A percentile compares a stretch with the other conserved stretches of the same genome.
phyloP scores from a whole-genome alignment of 192 early-diverging fungal genomes.

The Dissophora ornata region DNA sequence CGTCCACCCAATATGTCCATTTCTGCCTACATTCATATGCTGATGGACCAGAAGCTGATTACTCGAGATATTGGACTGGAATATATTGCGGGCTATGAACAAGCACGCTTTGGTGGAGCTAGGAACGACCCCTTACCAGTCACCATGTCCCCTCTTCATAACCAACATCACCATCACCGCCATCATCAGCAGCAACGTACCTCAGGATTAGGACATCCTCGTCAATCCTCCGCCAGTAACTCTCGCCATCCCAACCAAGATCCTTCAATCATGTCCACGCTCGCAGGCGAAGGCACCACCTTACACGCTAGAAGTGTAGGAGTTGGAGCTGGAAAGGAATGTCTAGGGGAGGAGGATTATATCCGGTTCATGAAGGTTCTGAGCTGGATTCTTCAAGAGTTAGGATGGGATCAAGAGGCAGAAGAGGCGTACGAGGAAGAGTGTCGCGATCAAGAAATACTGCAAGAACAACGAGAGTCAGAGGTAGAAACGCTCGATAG shows the following conservation, averaged over 20 bases:
- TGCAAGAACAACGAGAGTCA: constrained; percentile 8
- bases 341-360: constrained; percentile 57
- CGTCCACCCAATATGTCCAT: constrained; percentile 63
- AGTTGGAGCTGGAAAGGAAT: not conserved
- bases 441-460: constrained; percentile 14
- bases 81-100: constrained; percentile 68
- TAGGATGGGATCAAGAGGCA: constrained; percentile 51
- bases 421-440: constrained; percentile 48
- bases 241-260: constrained; percentile 21
- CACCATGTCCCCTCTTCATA: constrained; percentile 12
- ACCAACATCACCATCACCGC: constrained; percentile 7
- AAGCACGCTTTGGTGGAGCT: constrained; percentile 60
- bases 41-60: constrained; percentile 59
- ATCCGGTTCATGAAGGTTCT: constrained; percentile 64
- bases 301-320: not conserved
- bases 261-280: constrained; percentile 21
- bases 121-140: constrained; percentile 20
- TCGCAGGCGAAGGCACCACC: not conserved
- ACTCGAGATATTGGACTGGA: constrained; percentile 58
- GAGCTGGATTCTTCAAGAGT: constrained; percentile 57
- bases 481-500: not conserved
- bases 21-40: constrained; percentile 63
- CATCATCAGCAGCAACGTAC: constrained; percentile 7
- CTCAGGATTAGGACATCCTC: constrained; percentile 1
- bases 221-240: constrained; percentile 2